Evolutionary conservation across 257 asterid species (phyloP).

Genomic region (Solanum bulbocastanum): DNA sequence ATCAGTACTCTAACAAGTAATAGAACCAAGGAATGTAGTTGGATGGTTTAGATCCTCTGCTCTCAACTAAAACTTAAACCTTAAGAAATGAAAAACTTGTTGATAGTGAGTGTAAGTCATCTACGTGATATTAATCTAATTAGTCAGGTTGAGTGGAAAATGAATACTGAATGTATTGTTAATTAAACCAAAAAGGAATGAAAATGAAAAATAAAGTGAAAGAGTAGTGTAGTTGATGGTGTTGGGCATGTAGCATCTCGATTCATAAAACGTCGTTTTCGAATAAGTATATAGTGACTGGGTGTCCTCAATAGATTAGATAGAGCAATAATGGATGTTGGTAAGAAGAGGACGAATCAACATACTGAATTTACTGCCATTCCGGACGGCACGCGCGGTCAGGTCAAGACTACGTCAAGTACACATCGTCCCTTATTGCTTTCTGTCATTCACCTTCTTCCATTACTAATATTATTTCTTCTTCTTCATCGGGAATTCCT

Average conservation of each 20-base stretch:
- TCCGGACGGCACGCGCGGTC: constrained; percentile 97
- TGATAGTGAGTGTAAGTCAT: no score
- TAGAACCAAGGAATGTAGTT: background rate
- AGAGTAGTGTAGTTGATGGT: background rate
- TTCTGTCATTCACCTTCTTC: background rate
- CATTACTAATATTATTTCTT: background rate
- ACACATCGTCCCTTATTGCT: background rate
- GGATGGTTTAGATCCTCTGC: background rate
- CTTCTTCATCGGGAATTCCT: background rate
- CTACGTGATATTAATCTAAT: background rate
- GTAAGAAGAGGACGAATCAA: background rate
- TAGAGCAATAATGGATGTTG: constrained; percentile 13
- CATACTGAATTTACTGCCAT: constrained; percentile 9
- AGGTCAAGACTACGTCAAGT: constrained; percentile 30
- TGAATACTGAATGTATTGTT: background rate
- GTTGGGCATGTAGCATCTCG: background rate
- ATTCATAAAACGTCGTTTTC: constrained; percentile 34
- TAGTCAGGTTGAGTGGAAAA: background rate
- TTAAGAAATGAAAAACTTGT: background rate
- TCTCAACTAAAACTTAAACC: background rate
- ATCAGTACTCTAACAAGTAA: background rate
- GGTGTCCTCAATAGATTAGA: background rate
- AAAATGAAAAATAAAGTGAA: background rate
- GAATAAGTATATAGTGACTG: constrained; percentile 2
- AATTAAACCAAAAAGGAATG: background rate